Percentiles rank a stretch among this genome's conserved stretches.
These are phyloP conservation scores for Excoecaria agallocha DNA, from an alignment of 345 rosid genomes.

Conservation along the genomic window DNA sequence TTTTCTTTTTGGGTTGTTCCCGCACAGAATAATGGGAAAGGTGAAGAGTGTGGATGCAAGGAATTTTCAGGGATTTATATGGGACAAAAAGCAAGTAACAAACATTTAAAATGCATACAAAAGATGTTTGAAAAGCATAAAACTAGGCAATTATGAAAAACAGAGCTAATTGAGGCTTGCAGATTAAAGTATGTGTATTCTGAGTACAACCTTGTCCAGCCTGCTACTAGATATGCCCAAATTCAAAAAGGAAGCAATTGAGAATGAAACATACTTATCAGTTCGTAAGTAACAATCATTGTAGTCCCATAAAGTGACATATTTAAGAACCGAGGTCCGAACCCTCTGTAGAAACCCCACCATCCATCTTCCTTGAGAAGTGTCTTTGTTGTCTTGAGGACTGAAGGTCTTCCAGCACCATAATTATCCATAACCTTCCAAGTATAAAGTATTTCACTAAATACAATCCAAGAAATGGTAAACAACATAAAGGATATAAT, in stretches of 20 bases:
- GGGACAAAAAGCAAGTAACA: too few relatives aligned
- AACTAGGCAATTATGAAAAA: not conserved
- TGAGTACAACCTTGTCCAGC: not conserved
- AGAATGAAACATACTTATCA: conserved; percentile 44
- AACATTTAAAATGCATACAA: not conserved
- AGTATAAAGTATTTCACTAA: not conserved
- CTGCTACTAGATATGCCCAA: not conserved
- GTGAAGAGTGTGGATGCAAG: too few relatives aligned
- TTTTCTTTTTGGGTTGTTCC: too few relatives aligned
- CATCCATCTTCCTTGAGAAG: conserved; percentile 55
- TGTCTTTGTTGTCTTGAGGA: conserved; percentile 44
- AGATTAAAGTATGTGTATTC: too few relatives aligned
- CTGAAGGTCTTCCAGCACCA: conserved; percentile 61
- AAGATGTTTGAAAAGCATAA: not conserved
- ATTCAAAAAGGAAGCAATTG: not conserved
- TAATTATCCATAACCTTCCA: conserved; percentile 56
- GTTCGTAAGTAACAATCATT: conserved; percentile 65
- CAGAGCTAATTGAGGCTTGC: too few relatives aligned
- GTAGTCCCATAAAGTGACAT: conserved; percentile 67
- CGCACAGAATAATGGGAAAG: too few relatives aligned
- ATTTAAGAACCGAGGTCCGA: conserved; percentile 57
- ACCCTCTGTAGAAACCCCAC: conserved; percentile 67
- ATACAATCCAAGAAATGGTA: not conserved
- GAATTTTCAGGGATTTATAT: too few relatives aligned
- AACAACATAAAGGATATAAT: not conserved